Base-by-base conservation (phyloP, 148 eudicot genomes). In the Selenicereus undatus region DNA sequence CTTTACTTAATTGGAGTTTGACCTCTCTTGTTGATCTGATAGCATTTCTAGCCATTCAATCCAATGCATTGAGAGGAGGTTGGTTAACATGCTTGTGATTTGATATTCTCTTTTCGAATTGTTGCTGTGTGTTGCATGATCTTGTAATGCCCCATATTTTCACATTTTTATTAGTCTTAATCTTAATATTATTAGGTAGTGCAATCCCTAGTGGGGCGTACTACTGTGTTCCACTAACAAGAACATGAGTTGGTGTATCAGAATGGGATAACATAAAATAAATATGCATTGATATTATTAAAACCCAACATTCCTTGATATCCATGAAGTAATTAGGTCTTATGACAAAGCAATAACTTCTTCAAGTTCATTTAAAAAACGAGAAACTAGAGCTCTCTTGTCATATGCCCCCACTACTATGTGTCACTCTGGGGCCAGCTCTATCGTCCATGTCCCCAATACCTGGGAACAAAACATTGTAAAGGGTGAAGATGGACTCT, bases 1-100 rank as follows among this genome's bases (percentile, higher is more conserved):
- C 97, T 69, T 85, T 96, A 74, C 86, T 90, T 81, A 89, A 94
- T 82, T 96, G 99, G 97, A 93, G 97, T 87, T 84, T 95, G 80
- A 88, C 92, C 66, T 91, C 91, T 81, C 86, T 93, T 45, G 88
- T 93, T 80, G 87, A 93, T 89, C 84, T 95, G 87, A 81, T 91
- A 75, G 90, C 91, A 76, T 95, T 91, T 87, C 91, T 95, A 74
- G 77, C 87, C 54, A 83, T 95, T 82, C 92, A 87, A 66, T 90
- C 84, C 72, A 84, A 82, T 85, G 79, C 88, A 78, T 90, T 90
- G 35, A 89, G 90, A 90, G 88, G 89, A 89, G 97, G 99, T 91
- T 81, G 84, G 81, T 78, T 73, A 27, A 66, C 58, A 29, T 64
- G 32, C 72, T 21, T 36, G 26, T 50, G 7, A 22, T 76, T 13